Base-by-base conservation (phyloP, 2,329 filamentous ascomycete genomes). In the Didymella glomerata region DNA sequence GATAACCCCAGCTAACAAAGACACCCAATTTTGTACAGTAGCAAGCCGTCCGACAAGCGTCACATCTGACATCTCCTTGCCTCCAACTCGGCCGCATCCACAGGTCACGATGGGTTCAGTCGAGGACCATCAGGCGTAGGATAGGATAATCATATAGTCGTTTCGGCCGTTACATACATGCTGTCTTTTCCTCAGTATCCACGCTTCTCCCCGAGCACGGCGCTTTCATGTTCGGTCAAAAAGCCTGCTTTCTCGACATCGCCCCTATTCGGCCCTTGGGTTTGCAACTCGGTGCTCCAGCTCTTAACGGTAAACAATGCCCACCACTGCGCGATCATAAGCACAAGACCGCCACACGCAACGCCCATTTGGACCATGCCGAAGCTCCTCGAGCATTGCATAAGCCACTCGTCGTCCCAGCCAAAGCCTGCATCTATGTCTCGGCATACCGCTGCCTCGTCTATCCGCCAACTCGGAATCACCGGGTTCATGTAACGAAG, bases 311-410 rank as follows among this genome's bases (percentile, higher is more conserved):
- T 64, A 45, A 66, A 20, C 40, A 76, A 48, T 16, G 71, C 69
- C 70, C 72, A 73, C 75, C 75, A 78, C 56, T 78, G 76, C 48
- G 69, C 73, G 2, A 63, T 57, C 58, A 75, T 68, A 54, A 74
- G 56, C 4, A 68, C 48, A 42, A 74, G 62, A 0, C 66, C 68
- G 28, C 67, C 49, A 36, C 65, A 68, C 4, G 64, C 69, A 3
- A 68, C 63, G 10, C 63, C 64, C 6, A 66, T 54, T 49, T 72
- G 68, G 38, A 75, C 36, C 1, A 66, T 60, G 22, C 55, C 54
- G 27, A 77, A 68, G 27, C 67, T 66, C 14, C 57, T 62, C 18
- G 64, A 66, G 60, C 76, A 78, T 52, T 69, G 64, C 7, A 67
- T 56, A 36, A 68, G 44, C 72, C 72, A 72, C 13, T 65, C 64